A percentile compares a stretch with the other conserved stretches of the same genome.
Conservation (phyloP, 164 flowering plant genomes). For the Berberis thunbergii region DNA sequence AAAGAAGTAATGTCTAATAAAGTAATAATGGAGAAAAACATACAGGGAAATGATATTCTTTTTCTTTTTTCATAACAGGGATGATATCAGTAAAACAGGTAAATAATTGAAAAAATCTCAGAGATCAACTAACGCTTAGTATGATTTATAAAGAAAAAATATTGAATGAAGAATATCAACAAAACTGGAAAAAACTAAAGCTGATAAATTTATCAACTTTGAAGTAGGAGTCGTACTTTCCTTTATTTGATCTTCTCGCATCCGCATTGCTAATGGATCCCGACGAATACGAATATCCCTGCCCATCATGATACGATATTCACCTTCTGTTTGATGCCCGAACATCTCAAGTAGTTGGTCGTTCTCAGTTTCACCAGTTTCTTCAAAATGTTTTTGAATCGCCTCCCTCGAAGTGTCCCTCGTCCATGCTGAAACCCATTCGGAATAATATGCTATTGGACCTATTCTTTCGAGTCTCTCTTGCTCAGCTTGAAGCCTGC, state of each 20-base stretch:
- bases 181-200: background rate
- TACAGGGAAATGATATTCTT: no score
- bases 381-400: conserved; percentile 87
- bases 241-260: conserved; percentile 93
- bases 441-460: conserved; percentile 90
- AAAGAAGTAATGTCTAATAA: no score
- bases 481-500: conserved; percentile 66
- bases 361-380: conserved; percentile 96
- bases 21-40: no score
- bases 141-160: no score
- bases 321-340: conserved; percentile 70
- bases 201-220: background rate
- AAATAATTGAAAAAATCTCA: no score
- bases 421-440: conserved; percentile 95
- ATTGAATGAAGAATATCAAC: background rate
- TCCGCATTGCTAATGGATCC: conserved; percentile 94
- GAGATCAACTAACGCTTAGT: no score
- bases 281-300: conserved; percentile 74
- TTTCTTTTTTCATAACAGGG: no score
- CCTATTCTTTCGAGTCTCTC: conserved; percentile 61
- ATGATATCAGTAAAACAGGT: no score
- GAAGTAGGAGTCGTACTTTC: conserved; percentile 44
- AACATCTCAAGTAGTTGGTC: conserved; percentile 82
- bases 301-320: conserved; percentile 93
- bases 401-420: conserved; percentile 91